Conservation (phyloP, 805 yeast species). For the Tetrapisispora pingtungensis region DNA sequence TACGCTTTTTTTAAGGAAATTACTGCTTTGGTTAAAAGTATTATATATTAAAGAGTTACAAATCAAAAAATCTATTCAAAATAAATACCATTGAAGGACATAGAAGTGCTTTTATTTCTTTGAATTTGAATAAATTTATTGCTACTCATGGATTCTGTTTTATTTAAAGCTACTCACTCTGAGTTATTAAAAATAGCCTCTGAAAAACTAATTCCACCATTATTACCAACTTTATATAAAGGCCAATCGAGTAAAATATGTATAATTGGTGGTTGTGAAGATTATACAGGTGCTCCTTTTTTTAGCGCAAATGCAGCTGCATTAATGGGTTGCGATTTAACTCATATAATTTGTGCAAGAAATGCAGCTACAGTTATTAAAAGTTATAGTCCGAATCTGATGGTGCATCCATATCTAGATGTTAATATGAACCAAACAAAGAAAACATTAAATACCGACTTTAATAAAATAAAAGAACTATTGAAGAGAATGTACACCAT, state of each 20-base stretch:
- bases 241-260: conserved; percentile 92
- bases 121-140: too few relatives aligned
- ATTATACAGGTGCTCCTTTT: conserved; percentile 94
- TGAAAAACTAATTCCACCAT: conserved; percentile 59
- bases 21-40: too few relatives aligned
- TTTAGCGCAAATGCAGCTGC: conserved; percentile 83
- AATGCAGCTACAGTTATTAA: conserved; percentile 75
- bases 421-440: conserved; percentile 8
- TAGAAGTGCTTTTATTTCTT: too few relatives aligned
- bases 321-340: conserved; percentile 74
- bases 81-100: too few relatives aligned
- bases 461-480: conserved; percentile 47
- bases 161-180: conserved; percentile 19
- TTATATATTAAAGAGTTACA: too few relatives aligned
- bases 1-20: too few relatives aligned
- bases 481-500: conserved; percentile 66
- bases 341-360: conserved; percentile 80
- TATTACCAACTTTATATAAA: conserved; percentile 61
- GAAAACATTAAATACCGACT: conserved; percentile 28
- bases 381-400: conserved; percentile 80
- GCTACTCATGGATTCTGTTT: conserved; percentile 4
- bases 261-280: conserved; percentile 90
- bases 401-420: conserved; percentile 89
- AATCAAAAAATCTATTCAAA: too few relatives aligned
- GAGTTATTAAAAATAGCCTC: conserved; percentile 43